Conservation (phyloP, 441 rosid species). For the Erodium moschatum region DNA sequence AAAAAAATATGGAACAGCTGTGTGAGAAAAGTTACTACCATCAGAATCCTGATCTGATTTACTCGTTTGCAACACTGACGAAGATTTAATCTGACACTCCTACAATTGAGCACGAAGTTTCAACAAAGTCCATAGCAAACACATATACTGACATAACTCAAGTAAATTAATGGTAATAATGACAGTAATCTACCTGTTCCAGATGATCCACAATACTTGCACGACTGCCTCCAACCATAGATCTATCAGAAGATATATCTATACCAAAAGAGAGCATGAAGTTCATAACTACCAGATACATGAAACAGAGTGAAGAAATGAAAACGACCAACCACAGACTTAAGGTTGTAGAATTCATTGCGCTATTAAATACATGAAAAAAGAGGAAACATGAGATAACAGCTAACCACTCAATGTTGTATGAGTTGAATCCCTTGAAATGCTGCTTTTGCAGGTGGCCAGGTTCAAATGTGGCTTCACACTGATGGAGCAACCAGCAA, state of each 20-base stretch:
- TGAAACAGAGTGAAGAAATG: background rate
- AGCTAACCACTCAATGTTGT: constrained; percentile 35
- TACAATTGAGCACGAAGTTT: constrained; percentile 20
- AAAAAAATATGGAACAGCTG: constrained; percentile 5
- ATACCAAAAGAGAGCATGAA: constrained; percentile 12
- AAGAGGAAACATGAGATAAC: constrained; percentile 3
- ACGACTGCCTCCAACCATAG: constrained; percentile 28
- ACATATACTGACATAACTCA: background rate
- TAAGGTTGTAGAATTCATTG: too few species aligned
- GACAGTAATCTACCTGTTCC: constrained; percentile 31
- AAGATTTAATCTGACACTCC: constrained; percentile 39
- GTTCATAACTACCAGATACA: constrained; percentile 9
- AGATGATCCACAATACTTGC: constrained; percentile 29
- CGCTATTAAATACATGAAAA: too few species aligned
- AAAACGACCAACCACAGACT: background rate
- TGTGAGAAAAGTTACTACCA: constrained; percentile 39
- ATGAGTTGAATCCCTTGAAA: constrained; percentile 32
- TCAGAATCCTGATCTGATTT: constrained; percentile 59
- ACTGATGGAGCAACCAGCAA: constrained; percentile 24
- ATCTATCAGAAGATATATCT: constrained; percentile 41
- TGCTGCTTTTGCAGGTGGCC: constrained; percentile 34
- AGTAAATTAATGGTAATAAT: background rate
- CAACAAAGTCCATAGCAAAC: constrained; percentile 7
- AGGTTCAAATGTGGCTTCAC: constrained; percentile 26
- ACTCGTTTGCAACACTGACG: constrained; percentile 34